A percentile compares a stretch with the other conserved stretches of the same genome.
Evolutionary conservation across 148 eudicot genomes (phyloP).

Genomic region (Diospyros kaki): DNA sequence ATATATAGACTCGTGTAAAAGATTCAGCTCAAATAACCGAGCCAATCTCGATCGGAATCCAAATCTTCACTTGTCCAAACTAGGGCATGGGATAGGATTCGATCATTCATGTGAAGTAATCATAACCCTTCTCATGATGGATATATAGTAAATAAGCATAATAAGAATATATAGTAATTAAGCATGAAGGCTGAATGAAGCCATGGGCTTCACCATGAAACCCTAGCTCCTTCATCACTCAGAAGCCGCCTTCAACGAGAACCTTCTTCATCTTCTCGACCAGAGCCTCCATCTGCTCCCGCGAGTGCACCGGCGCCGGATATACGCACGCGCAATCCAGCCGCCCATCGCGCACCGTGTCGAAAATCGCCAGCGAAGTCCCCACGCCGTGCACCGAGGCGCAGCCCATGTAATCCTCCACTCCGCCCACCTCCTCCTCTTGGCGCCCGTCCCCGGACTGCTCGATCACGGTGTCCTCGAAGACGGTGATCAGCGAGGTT

Average conservation of each 20-base stretch:
- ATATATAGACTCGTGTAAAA: no score
- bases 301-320: slow-evolving; percentile 80
- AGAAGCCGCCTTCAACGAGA: slow-evolving; percentile 28
- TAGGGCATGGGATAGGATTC: no score
- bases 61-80: no score
- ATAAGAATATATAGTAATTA: no score
- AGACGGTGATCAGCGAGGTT: slow-evolving; percentile 74
- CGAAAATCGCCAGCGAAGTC: slow-evolving; percentile 72
- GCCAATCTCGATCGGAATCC: no score
- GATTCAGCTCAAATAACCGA: no score
- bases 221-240: background rate
- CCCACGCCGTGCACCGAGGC: slow-evolving; percentile 86
- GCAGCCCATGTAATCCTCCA: slow-evolving; percentile 72
- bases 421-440: background rate
- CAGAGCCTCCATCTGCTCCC: slow-evolving; percentile 75
- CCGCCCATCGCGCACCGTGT: slow-evolving; percentile 58
- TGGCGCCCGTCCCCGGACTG: slow-evolving; percentile 23
- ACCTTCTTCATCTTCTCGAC: slow-evolving; percentile 53
- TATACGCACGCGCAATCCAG: slow-evolving; percentile 79
- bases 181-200: no score
- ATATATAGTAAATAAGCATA: no score
- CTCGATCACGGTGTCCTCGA: slow-evolving; percentile 64
- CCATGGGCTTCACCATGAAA: no score
- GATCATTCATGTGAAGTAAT: no score
- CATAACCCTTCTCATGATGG: no score